Evolutionary conservation across 768 basidiomycete species (phyloP), one percentile per base, ranked within the genome.

Genomic region (Pisolithus tinctorius): DNA sequence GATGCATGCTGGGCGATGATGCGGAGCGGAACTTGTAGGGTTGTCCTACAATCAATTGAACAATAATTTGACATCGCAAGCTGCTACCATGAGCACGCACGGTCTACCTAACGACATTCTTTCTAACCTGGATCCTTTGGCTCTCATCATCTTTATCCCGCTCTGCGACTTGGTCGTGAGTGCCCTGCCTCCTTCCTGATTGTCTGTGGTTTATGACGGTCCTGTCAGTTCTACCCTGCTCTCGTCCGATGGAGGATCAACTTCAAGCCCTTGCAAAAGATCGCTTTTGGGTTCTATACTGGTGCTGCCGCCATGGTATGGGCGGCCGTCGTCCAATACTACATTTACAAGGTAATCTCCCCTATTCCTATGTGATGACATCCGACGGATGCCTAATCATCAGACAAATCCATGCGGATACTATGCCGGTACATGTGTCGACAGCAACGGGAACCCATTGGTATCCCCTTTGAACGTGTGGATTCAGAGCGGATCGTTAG

Each of bases 31-130:
- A 30, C 34, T 8, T 34, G 16, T 60, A 86, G 83, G 86, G 86
- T 77, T 88, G 45, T 76, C 84, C 0, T 88, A 88, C 66, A 86
- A 84, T 62, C 88, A 90, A 61, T 59, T 90, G 49, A 82, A 84
- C 70, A 87, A 83, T 69, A 90, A 89, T 63, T 59, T 90, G 65
- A 81, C 79, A 1, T 88, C 88, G 4, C 86, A 88, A 65, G 88
- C 88, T 23, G 87, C 86, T 2, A 83, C 83, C 0, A 88, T 90
- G 88, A 63, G 63, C 7, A 81, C 82, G 1, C 71, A 87, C 55
- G 84, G 85, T 44, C 45, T 85, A 29, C 86, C 86, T 5, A 90
- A 90, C 57, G 88, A 90, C 56, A 74, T 90, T 38, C 65, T 90
- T 50, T 86, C 85, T 7, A 90, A 89, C 64, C 71, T 89, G 47